A percentile compares a stretch with the other conserved stretches of the same genome.
phyloP scores from a whole-genome alignment of 192 early-diverging fungal genomes.

The Nowakowskiella sp. region DNA sequence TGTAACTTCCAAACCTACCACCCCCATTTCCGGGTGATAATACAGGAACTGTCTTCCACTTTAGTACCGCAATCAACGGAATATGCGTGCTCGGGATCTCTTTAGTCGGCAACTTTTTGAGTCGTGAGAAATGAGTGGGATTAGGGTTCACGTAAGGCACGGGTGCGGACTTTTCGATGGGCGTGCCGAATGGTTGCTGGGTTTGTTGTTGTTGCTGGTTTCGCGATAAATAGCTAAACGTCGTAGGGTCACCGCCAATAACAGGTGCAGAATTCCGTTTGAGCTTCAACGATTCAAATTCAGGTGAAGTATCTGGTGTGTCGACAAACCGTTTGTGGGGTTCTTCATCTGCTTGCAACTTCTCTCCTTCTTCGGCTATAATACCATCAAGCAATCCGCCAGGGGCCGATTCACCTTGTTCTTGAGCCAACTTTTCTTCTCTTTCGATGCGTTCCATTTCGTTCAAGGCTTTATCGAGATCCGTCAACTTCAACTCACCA shows the following conservation, averaged over 20 bases:
- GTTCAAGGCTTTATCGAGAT: neutral
- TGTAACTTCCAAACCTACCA: too few species aligned
- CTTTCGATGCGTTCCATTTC: too few species aligned
- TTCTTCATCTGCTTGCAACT: neutral
- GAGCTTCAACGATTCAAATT: too few species aligned
- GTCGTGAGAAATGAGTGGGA: neutral
- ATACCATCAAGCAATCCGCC: neutral
- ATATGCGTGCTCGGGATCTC: neutral
- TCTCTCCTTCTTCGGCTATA: neutral
- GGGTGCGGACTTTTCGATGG: too few species aligned
- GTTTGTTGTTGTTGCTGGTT: too few species aligned
- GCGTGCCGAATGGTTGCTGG: neutral
- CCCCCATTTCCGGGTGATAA: too few species aligned
- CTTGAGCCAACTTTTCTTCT: too few species aligned
- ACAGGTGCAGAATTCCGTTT: neutral
- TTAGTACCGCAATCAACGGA: neutral
- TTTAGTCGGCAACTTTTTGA: neutral
- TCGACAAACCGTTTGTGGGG: too few species aligned
- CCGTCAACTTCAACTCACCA: constrained; percentile 2
- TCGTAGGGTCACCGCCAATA: neutral
- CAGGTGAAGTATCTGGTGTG: too few species aligned
- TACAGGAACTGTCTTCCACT: neutral
- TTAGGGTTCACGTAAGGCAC: neutral
- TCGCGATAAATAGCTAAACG: too few species aligned
- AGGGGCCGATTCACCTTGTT: neutral